phyloP scores from a whole-genome alignment of 257 asterid genomes.

The Capsicum chinense region DNA sequence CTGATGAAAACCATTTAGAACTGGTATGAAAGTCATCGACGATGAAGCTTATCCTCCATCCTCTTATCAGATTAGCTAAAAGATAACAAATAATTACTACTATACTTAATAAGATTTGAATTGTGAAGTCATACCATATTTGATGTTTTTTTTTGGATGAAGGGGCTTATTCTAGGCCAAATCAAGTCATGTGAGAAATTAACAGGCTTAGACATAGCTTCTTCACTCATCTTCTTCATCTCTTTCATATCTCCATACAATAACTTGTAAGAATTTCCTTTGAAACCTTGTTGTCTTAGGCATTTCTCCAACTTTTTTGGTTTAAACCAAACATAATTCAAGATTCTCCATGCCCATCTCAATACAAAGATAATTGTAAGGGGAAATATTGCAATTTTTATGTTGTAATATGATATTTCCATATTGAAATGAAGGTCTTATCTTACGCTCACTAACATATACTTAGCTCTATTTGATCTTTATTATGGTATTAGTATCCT shows the following conservation, averaged over 20 bases:
- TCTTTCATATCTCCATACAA: constrained; percentile 42
- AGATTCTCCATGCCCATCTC: constrained; percentile 32
- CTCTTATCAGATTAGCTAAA: neutral
- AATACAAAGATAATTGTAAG: neutral
- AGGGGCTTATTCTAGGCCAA: constrained; percentile 36
- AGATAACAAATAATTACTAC: neutral
- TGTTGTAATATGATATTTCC: constrained; percentile 5
- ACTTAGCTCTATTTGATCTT: neutral
- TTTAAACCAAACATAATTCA: constrained; percentile 39
- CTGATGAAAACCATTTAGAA: no score
- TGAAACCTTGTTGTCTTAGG: constrained; percentile 38
- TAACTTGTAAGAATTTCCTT: constrained; percentile 39
- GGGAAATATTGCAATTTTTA: neutral
- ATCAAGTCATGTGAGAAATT: constrained; percentile 31
- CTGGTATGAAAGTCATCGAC: no score
- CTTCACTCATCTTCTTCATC: constrained; percentile 12
- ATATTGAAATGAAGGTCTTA: neutral
- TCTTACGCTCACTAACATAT: neutral
- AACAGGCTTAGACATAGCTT: constrained; percentile 39
- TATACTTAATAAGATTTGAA: no score
- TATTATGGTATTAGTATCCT: neutral
- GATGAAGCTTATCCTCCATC: neutral
- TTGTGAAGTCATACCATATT: constrained; percentile 27
- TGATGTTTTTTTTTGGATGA: constrained; percentile 34
- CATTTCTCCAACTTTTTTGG: constrained; percentile 43